Conservation (phyloP, 2,329 filamentous ascomycete genomes). For the Cordyceps fumosorosea region DNA sequence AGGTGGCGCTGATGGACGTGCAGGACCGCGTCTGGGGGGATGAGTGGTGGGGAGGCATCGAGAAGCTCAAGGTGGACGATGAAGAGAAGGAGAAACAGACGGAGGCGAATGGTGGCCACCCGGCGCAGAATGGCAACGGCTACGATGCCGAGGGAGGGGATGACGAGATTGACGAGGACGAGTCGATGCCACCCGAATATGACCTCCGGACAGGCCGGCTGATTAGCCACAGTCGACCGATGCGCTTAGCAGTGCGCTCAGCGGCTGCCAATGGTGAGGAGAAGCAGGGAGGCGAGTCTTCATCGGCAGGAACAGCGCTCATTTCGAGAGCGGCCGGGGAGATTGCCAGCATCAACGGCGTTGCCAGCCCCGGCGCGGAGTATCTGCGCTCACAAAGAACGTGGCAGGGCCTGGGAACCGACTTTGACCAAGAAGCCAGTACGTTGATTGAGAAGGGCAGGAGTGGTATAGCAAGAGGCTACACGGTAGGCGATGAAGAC, state of each 20-base stretch:
- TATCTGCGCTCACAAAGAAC: conserved; percentile 75
- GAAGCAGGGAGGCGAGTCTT: conserved; percentile 15
- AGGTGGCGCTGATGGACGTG: conserved; percentile 68
- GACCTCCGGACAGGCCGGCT: conserved; percentile 85
- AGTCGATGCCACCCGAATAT: conserved; percentile 81
- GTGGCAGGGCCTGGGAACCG: conserved; percentile 87
- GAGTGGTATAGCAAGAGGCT: conserved; percentile 82
- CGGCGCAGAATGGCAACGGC: conserved; percentile 13
- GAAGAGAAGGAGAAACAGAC: background rate
- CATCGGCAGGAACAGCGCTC: conserved; percentile 33
- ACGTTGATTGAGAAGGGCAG: conserved; percentile 77
- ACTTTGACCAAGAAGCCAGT: conserved; percentile 60
- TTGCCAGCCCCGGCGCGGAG: conserved; percentile 87
- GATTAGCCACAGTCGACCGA: conserved; percentile 70
- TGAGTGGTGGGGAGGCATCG: conserved; percentile 84
- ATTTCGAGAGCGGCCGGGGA: conserved; percentile 57
- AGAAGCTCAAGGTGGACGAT: conserved; percentile 34
- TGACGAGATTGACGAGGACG: conserved; percentile 50
- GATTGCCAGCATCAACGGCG: conserved; percentile 73
- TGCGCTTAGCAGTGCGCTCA: conserved; percentile 35
- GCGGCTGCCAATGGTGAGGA: conserved; percentile 7
- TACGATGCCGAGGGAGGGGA: conserved; percentile 18
- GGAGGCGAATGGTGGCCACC: conserved; percentile 20
- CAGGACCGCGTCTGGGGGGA: conserved; percentile 76
- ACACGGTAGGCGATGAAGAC: conserved; percentile 60